A percentile compares a stretch with the other conserved stretches of the same genome.
These are phyloP conservation scores for Thraustotheca clavata DNA, from an alignment of 352 stramenopile genomes.

Conservation along the genomic window DNA sequence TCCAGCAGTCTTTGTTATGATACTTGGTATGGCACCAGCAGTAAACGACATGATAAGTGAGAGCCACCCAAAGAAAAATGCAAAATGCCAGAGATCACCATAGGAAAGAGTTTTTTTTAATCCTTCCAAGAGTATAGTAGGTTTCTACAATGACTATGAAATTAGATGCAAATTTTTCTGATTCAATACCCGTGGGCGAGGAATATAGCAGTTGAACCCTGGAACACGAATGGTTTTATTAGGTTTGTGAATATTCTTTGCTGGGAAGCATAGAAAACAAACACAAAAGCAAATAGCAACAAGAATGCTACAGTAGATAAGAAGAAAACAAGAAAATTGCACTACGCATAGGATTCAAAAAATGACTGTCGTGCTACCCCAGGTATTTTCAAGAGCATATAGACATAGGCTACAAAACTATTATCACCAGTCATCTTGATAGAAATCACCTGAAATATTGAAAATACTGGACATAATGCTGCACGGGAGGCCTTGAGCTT, in stretches of 20 bases:
- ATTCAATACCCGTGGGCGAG: slow-evolving; percentile 36
- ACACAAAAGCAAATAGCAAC: slow-evolving; percentile 36
- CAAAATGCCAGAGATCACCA: slow-evolving; percentile 67
- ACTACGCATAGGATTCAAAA: slow-evolving; percentile 57
- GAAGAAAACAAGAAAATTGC: not conserved
- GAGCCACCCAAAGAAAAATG: slow-evolving; percentile 69
- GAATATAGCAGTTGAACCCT: slow-evolving; percentile 41
- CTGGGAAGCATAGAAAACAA: slow-evolving; percentile 60
- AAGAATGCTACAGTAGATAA: slow-evolving; percentile 29
- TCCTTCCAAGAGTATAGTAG: slow-evolving; percentile 42
- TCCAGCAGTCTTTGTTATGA: slow-evolving; percentile 37
- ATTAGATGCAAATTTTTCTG: not conserved
- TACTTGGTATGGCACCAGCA: slow-evolving; percentile 60
- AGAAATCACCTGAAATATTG: slow-evolving; percentile 50
- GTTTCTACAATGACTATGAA: slow-evolving; percentile 30
- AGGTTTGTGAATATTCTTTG: slow-evolving; percentile 50
- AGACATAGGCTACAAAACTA: slow-evolving; percentile 38
- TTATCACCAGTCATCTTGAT: not conserved
- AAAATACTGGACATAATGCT: slow-evolving; percentile 76
- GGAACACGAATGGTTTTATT: slow-evolving; percentile 40
- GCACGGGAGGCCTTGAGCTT: slow-evolving; percentile 66
- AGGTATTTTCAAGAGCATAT: slow-evolving; percentile 65
- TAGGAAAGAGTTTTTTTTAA: slow-evolving; percentile 47
- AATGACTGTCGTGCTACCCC: slow-evolving; percentile 39
- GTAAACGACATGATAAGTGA: slow-evolving; percentile 75